A percentile compares a stretch with the other conserved stretches of the same genome.
Evolutionary conservation across 208 protist genomes (phyloP).

Genomic region (Porcisia hertigi): DNA sequence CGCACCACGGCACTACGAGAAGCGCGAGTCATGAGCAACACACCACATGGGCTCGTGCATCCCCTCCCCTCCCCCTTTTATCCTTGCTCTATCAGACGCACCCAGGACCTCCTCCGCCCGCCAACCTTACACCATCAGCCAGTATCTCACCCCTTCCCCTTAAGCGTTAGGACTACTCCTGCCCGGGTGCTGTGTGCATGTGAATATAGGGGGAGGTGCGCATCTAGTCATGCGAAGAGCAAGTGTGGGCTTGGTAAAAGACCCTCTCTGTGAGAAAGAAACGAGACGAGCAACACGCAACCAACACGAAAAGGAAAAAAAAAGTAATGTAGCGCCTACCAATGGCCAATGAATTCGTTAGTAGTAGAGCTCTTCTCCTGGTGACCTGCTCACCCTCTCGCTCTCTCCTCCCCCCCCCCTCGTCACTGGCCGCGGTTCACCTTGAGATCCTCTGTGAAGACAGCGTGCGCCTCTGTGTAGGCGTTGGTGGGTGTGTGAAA

Average conservation of each 20-base stretch:
- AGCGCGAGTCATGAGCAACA: neutral
- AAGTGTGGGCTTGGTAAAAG: neutral
- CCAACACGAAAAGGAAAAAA: neutral
- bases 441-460: conserved; percentile 87
- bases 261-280: conserved; percentile 1
- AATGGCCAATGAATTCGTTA: neutral
- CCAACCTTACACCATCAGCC: neutral
- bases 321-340: neutral
- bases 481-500: conserved; percentile 76
- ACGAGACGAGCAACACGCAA: conserved; percentile 2
- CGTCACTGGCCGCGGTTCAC: conserved; percentile 34
- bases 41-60: neutral
- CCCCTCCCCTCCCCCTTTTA: neutral
- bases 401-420: neutral
- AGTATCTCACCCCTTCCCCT: neutral
- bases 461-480: conserved; percentile 83
- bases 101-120: neutral
- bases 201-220: neutral
- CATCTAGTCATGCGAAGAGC: neutral
- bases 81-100: neutral
- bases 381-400: neutral
- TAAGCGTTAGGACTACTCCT: neutral
- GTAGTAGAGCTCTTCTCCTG: neutral
- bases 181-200: neutral
- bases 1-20: neutral